Evolutionary conservation across 1,284 basidiomycete genomes (phyloP).

Genomic region (Malassezia japonica): DNA sequence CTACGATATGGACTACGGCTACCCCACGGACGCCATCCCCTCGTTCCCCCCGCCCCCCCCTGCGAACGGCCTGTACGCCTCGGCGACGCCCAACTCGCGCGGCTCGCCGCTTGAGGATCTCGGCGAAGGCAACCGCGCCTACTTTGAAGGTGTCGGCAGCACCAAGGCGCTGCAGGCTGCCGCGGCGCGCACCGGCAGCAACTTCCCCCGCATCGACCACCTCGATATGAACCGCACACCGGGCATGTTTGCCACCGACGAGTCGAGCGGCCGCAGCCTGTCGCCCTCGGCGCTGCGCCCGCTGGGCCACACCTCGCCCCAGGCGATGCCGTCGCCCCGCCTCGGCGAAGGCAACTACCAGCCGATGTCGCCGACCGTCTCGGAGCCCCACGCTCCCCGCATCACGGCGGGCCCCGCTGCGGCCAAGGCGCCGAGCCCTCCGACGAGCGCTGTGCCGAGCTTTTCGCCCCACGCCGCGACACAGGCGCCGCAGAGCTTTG

Average conservation of each 20-base stretch:
- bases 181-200: not conserved
- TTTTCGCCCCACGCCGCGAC: not conserved
- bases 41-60: slow-evolving; percentile 11
- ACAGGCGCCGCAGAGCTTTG: not conserved
- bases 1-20: not conserved
- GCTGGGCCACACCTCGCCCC: not conserved
- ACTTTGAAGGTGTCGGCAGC: slow-evolving; percentile 17
- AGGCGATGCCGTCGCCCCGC: not conserved
- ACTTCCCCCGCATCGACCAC: slow-evolving; percentile 3
- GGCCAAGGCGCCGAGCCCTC: not conserved
- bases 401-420: not conserved
- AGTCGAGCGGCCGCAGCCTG: not conserved
- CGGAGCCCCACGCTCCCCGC: not conserved
- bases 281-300: slow-evolving; percentile 9
- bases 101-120: not conserved
- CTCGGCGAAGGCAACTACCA: not conserved
- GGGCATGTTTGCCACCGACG: slow-evolving; percentile 4
- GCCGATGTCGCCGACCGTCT: not conserved
- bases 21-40: slow-evolving; percentile 7
- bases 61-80: not conserved
- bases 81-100: slow-evolving; percentile 1
- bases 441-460: not conserved
- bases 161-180: slow-evolving; percentile 18
- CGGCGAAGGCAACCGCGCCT: slow-evolving; percentile 6
- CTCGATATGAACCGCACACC: slow-evolving; percentile 1